These are phyloP conservation scores for Ilyonectria mors-panacis DNA, from an alignment of 2,329 filamentous ascomycete species.

Conservation along the genomic window DNA sequence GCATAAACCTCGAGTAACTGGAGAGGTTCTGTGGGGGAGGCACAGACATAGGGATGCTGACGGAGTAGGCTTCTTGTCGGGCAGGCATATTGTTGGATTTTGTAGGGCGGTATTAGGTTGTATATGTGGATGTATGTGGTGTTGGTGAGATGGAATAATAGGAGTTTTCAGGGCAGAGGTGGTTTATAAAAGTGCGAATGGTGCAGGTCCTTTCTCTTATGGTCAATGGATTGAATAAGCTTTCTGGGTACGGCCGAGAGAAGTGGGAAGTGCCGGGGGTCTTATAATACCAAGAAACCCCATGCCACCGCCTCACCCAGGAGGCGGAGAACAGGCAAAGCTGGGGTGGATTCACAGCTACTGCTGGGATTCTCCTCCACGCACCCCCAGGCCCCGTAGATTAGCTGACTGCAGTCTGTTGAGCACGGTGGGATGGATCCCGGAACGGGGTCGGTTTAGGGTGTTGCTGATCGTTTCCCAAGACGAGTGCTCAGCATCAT, in stretches of 20 bases:
- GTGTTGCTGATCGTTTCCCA: slow-evolving; percentile 19
- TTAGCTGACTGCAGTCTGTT: slow-evolving; percentile 5
- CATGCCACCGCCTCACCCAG: slow-evolving; percentile 20
- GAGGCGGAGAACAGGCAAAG: slow-evolving; percentile 28
- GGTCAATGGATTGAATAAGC: slow-evolving; percentile 10
- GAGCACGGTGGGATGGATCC: slow-evolving; percentile 5
- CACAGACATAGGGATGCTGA: slow-evolving; percentile 55
- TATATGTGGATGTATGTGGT: neutral
- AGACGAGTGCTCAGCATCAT: slow-evolving; percentile 15
- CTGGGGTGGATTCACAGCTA: slow-evolving; percentile 22
- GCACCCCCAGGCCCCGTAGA: slow-evolving; percentile 23
- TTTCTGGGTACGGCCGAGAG: slow-evolving; percentile 14
- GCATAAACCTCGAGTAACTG: slow-evolving; percentile 73
- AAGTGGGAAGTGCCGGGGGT: slow-evolving; percentile 34
- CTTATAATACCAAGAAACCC: slow-evolving; percentile 44
- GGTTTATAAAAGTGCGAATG: neutral
- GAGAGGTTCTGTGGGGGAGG: slow-evolving; percentile 64
- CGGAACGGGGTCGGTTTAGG: slow-evolving; percentile 14
- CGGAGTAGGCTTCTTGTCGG: slow-evolving; percentile 57
- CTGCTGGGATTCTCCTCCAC: neutral
- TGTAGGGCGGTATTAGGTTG: neutral
- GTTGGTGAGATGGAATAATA: neutral
- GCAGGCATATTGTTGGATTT: slow-evolving; percentile 54
- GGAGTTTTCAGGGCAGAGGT: neutral
- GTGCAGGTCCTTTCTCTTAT: slow-evolving; percentile 7